These are phyloP conservation scores for Rhododendron kiyosumense DNA, from an alignment of 148 eudicot species.

Conservation along the genomic window DNA sequence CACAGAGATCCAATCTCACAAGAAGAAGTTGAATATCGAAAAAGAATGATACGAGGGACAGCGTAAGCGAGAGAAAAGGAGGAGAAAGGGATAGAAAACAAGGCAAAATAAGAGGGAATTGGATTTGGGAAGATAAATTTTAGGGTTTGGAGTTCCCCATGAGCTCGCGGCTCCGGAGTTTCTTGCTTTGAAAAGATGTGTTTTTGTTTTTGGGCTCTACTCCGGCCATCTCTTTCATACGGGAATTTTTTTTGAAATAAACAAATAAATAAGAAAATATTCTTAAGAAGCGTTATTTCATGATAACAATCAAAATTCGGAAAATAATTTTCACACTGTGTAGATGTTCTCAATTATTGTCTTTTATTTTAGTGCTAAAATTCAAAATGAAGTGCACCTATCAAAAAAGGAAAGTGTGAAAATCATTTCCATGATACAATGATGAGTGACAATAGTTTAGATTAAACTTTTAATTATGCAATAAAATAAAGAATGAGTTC, in stretches of 20 bases:
- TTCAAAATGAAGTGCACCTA: too few relatives aligned
- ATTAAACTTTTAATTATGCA: too few relatives aligned
- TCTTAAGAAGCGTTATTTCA: too few relatives aligned
- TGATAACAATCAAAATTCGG: not conserved
- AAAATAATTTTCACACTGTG: too few relatives aligned
- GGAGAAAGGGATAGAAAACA: not conserved
- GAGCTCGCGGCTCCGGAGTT: slow-evolving; percentile 4
- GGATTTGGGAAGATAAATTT: not conserved
- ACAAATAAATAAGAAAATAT: too few relatives aligned
- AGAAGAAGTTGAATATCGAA: not conserved
- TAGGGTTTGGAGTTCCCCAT: slow-evolving; percentile 17
- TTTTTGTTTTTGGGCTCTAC: not conserved
- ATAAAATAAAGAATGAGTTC: too few relatives aligned
- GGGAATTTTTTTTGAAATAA: too few relatives aligned
- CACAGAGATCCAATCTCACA: slow-evolving; percentile 13
- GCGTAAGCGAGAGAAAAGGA: not conserved
- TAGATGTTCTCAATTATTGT: too few relatives aligned
- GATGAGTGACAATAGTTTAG: too few relatives aligned
- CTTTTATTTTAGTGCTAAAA: too few relatives aligned
- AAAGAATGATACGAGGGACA: not conserved
- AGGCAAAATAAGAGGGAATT: not conserved
- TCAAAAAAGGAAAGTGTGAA: too few relatives aligned
- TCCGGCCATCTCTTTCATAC: not conserved
- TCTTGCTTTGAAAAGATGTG: not conserved
- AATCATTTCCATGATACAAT: too few relatives aligned